Conservation (phyloP, 1,284 basidiomycete genomes). For the Butyriboletus appendiculatus region DNA sequence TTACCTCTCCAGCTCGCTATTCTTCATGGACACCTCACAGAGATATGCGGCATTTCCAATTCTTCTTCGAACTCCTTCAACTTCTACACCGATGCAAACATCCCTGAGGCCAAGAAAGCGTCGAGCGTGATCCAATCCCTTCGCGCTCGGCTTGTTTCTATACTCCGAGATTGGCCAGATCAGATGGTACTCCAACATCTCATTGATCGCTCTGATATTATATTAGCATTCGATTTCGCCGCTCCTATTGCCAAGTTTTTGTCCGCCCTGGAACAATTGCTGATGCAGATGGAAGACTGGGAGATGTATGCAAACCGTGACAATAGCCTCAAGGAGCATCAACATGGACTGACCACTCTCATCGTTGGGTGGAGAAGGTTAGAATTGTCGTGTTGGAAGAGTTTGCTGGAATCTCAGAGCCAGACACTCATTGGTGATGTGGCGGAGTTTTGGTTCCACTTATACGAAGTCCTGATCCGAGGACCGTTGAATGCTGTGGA, state of each 20-base stretch:
- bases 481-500: slow-evolving; percentile 57
- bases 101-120: slow-evolving; percentile 68
- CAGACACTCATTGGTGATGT: slow-evolving; percentile 59
- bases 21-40: slow-evolving; percentile 27
- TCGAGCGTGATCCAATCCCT: slow-evolving; percentile 55
- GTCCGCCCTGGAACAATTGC: slow-evolving; percentile 82
- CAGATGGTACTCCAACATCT: slow-evolving; percentile 95
- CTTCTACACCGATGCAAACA: slow-evolving; percentile 82
- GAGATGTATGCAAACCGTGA: slow-evolving; percentile 90
- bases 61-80: slow-evolving; percentile 46
- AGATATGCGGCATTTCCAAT: slow-evolving; percentile 4
- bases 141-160: slow-evolving; percentile 49
- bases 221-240: slow-evolving; percentile 65
- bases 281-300: slow-evolving; percentile 95
- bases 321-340: slow-evolving; percentile 76
- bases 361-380: slow-evolving; percentile 92
- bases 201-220: slow-evolving; percentile 69
- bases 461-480: slow-evolving; percentile 82
- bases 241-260: slow-evolving; percentile 86
- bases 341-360: slow-evolving; percentile 66
- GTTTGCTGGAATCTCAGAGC: slow-evolving; percentile 76
- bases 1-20: slow-evolving; percentile 32
- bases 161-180: slow-evolving; percentile 91
- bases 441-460: slow-evolving; percentile 90
- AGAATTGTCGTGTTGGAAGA: slow-evolving; percentile 88